These are phyloP conservation scores for Saccharomyces hybrid DNA, from an alignment of 1,139 yeast genomes.

Conservation along the genomic window DNA sequence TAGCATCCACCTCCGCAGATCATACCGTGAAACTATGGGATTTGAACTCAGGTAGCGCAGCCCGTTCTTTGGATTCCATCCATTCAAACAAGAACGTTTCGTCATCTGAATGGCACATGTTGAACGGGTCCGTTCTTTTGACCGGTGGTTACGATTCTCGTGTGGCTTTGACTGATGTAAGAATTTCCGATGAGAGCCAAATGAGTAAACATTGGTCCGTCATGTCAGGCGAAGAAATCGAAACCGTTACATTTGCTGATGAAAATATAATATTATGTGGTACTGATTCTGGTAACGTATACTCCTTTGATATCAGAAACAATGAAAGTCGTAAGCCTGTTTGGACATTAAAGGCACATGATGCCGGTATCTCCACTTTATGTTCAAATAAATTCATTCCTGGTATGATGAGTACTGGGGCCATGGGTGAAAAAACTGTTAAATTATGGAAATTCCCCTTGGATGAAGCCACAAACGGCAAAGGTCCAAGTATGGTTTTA, in stretches of 20 bases:
- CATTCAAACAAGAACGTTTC: conserved; percentile 66
- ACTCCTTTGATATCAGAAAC: conserved; percentile 76
- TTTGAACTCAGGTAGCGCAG: conserved; percentile 64
- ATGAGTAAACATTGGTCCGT: conserved; percentile 60
- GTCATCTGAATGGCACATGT: conserved; percentile 76
- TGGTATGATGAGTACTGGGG: conserved; percentile 77
- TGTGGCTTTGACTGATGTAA: conserved; percentile 74
- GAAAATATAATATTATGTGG: conserved; percentile 76
- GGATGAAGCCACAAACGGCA: conserved; percentile 29
- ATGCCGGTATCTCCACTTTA: conserved; percentile 81
- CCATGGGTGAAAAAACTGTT: conserved; percentile 80
- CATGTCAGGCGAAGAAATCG: conserved; percentile 71
- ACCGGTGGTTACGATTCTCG: conserved; percentile 91
- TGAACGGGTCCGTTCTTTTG: conserved; percentile 66
- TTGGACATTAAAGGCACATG: conserved; percentile 97
- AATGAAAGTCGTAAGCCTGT: conserved; percentile 53
- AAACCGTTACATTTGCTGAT: conserved; percentile 64
- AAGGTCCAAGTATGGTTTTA: conserved; percentile 80
- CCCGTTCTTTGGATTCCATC: conserved; percentile 49
- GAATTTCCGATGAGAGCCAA: conserved; percentile 56
- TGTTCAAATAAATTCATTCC: conserved; percentile 60
- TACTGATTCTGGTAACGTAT: conserved; percentile 84
- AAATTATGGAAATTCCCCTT: conserved; percentile 78
- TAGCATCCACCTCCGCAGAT: conserved; percentile 94
- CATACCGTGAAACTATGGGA: conserved; percentile 95